phyloP scores from a whole-genome alignment of 2,329 filamentous ascomycete genomes.

The Magnaporthales sp. region DNA sequence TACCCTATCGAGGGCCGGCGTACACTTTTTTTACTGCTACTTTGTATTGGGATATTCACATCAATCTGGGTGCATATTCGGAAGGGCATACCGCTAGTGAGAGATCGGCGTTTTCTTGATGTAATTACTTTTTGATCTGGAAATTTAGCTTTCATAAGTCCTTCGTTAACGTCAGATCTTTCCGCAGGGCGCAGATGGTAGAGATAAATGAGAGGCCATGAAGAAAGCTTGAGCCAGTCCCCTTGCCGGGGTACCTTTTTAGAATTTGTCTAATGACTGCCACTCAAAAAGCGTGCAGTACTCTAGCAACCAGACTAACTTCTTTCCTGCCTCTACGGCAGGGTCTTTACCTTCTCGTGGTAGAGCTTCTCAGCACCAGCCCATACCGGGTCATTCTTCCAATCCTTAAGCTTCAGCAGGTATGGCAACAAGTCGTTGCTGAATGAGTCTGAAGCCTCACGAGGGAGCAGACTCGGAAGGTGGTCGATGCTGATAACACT shows the following conservation, averaged over 20 bases:
- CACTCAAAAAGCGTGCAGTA: not conserved
- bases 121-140: not conserved
- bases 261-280: not conserved
- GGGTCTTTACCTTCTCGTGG: constrained; percentile 60
- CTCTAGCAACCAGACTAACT: not conserved
- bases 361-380: constrained; percentile 76
- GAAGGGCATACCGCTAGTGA: not conserved
- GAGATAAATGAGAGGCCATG: not conserved
- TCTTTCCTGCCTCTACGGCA: constrained; percentile 7
- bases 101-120: not conserved
- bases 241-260: not conserved
- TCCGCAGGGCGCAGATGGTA: not conserved
- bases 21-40: not conserved
- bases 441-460: constrained; percentile 81
- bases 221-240: not conserved
- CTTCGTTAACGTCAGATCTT: not conserved
- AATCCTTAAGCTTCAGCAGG: constrained; percentile 68
- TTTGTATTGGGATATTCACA: not conserved
- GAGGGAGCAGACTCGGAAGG: constrained; percentile 71
- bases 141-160: not conserved
- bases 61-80: not conserved
- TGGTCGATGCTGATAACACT: constrained; percentile 86
- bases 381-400: constrained; percentile 71
- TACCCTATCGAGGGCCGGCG: not conserved
- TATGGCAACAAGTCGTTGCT: constrained; percentile 69